These are phyloP conservation scores for Candida bentonensis DNA, from an alignment of 805 yeast species.

Conservation along the genomic window DNA sequence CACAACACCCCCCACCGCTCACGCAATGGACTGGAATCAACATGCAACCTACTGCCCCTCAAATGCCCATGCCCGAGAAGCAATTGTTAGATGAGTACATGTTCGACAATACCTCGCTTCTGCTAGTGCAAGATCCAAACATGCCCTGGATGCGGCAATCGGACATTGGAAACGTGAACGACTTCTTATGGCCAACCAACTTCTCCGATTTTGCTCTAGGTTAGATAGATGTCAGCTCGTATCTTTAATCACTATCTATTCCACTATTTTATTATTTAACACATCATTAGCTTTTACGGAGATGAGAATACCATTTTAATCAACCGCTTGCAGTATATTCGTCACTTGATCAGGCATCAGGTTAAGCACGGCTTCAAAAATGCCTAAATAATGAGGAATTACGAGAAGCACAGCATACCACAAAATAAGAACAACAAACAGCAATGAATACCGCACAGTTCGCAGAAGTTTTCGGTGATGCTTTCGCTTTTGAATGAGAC, in stretches of 20 bases:
- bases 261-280: too few species aligned
- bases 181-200: neutral
- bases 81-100: neutral
- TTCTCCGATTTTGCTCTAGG: neutral
- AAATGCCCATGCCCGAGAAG: neutral
- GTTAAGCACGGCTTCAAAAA: neutral
- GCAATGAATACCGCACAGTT: constrained; percentile 5
- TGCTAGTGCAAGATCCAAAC: neutral
- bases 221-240: too few species aligned
- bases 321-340: neutral
- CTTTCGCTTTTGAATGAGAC: constrained; percentile 73
- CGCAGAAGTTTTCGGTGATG: constrained; percentile 33
- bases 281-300: neutral
- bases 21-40: neutral
- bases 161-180: neutral
- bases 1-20: neutral
- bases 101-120: neutral
- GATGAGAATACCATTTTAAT: neutral
- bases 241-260: too few species aligned
- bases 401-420: constrained; percentile 1
- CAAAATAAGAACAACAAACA: constrained; percentile 4
- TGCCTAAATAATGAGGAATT: neutral
- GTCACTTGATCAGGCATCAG: neutral
- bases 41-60: neutral
- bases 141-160: constrained; percentile 1